Conservation (phyloP, 2,329 filamentous ascomycete genomes). For the Ophiostoma sp. region DNA sequence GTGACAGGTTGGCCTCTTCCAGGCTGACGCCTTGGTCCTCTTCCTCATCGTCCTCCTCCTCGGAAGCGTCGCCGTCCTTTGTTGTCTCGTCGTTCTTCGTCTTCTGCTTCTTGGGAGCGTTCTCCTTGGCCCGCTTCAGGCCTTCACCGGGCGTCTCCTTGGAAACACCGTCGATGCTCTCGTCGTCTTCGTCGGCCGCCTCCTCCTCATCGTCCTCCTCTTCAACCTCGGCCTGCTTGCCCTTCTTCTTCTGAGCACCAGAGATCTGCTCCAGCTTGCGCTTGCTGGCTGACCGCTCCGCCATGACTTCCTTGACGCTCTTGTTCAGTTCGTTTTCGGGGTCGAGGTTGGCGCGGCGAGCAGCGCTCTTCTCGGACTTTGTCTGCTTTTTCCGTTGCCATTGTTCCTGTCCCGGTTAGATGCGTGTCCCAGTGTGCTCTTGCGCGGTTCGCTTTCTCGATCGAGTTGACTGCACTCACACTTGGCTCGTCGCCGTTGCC, state of each 20-base stretch:
- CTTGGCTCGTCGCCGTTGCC: slow-evolving; percentile 76
- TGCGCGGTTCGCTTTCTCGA: background rate
- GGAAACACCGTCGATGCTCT: slow-evolving; percentile 45
- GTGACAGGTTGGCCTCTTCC: slow-evolving; percentile 32
- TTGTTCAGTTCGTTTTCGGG: slow-evolving; percentile 75
- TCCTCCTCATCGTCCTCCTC: slow-evolving; percentile 34
- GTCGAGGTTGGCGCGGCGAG: slow-evolving; percentile 66
- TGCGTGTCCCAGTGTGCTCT: background rate
- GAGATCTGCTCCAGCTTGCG: slow-evolving; percentile 66
- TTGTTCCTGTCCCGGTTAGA: slow-evolving; percentile 60
- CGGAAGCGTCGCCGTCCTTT: slow-evolving; percentile 20
- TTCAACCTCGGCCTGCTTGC: slow-evolving; percentile 28
- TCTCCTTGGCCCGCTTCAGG: slow-evolving; percentile 45
- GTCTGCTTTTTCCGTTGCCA: slow-evolving; percentile 95
- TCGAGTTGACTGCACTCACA: slow-evolving; percentile 39
- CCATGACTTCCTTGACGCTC: slow-evolving; percentile 87
- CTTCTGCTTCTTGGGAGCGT: slow-evolving; percentile 49
- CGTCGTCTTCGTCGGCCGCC: slow-evolving; percentile 41
- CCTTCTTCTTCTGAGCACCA: slow-evolving; percentile 8
- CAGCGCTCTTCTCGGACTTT: slow-evolving; percentile 70
- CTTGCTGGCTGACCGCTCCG: slow-evolving; percentile 63
- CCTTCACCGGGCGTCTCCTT: slow-evolving; percentile 60
- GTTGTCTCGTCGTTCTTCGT: slow-evolving; percentile 21
- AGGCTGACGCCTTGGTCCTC: slow-evolving; percentile 26
- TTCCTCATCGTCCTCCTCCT: slow-evolving; percentile 24